Evolutionary conservation across 805 yeast species (phyloP).

Genomic region (Starmerella bombi): DNA sequence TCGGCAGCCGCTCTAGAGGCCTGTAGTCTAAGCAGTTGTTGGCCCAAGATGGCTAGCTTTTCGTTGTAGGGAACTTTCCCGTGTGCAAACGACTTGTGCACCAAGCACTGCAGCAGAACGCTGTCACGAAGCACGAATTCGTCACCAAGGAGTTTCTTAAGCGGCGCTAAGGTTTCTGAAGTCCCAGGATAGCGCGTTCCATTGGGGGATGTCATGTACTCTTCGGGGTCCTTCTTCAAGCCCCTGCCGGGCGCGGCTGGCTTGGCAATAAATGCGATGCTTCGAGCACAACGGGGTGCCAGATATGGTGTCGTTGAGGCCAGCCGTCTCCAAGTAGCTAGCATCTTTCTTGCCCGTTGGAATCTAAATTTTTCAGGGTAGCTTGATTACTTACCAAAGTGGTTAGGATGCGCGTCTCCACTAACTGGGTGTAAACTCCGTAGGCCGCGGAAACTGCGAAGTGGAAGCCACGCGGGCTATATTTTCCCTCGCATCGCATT

Average conservation of each 20-base stretch:
- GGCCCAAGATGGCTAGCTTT: conserved; percentile 55
- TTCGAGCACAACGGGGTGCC: conserved; percentile 4
- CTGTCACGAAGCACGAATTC: conserved; percentile 46
- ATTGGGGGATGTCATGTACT: conserved; percentile 32
- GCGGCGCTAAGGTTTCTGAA: conserved; percentile 36
- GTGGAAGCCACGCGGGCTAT: too few relatives aligned
- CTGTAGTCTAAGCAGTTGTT: conserved; percentile 24
- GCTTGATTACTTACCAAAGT: background rate
- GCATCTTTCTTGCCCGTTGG: conserved; percentile 3
- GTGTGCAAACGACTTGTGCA: conserved; percentile 91
- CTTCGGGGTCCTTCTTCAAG: conserved; percentile 18
- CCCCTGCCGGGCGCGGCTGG: conserved; percentile 12
- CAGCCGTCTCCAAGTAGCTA: conserved; percentile 3
- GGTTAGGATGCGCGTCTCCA: too few relatives aligned
- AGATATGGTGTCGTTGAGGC: conserved; percentile 1
- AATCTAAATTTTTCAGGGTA: conserved; percentile 13
- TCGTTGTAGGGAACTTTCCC: conserved; percentile 85
- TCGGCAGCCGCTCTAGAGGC: conserved; percentile 16
- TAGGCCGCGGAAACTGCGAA: too few relatives aligned
- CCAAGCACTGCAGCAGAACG: conserved; percentile 61
- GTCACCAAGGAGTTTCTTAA: conserved; percentile 39
- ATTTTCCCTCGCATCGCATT: too few relatives aligned
- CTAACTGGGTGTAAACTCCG: too few relatives aligned
- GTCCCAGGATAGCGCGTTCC: conserved; percentile 44
- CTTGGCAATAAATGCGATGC: conserved; percentile 7